Percentiles rank a stretch among this genome's conserved stretches.
phyloP scores from a whole-genome alignment of 257 asterid species.

The Parsonsia alboflavescens region DNA sequence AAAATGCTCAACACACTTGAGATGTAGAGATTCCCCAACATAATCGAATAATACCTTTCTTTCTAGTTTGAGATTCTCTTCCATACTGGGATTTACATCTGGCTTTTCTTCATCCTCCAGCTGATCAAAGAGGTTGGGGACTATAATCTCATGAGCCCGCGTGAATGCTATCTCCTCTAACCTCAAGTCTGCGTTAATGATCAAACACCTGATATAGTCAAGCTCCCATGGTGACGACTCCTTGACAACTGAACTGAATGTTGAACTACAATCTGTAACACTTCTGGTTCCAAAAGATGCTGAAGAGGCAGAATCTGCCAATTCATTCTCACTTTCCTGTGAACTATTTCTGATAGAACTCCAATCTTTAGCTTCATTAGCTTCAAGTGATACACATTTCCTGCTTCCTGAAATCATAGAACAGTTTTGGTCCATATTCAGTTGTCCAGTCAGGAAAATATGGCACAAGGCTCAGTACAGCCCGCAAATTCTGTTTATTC shows the following conservation, averaged over 20 bases:
- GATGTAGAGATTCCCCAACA: slow-evolving; percentile 57
- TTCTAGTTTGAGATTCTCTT: slow-evolving; percentile 41
- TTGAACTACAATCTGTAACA: slow-evolving; percentile 35
- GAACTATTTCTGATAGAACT: slow-evolving; percentile 38
- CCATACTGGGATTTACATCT: slow-evolving; percentile 33
- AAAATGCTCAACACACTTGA: slow-evolving; percentile 32
- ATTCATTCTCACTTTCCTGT: slow-evolving; percentile 49
- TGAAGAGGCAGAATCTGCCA: slow-evolving; percentile 80
- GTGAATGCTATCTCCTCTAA: slow-evolving; percentile 59
- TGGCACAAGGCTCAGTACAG: not conserved
- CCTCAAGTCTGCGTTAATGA: slow-evolving; percentile 37
- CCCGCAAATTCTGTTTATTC: not conserved
- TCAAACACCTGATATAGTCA: slow-evolving; percentile 45
- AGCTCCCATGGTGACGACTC: slow-evolving; percentile 62
- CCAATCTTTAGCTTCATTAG: slow-evolving; percentile 44
- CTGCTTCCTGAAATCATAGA: slow-evolving; percentile 40
- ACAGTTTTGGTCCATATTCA: not conserved
- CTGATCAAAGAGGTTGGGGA: slow-evolving; percentile 50
- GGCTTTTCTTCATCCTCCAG: slow-evolving; percentile 46
- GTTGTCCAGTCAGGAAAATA: not conserved
- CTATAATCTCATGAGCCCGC: slow-evolving; percentile 46
- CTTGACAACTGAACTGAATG: slow-evolving; percentile 27
- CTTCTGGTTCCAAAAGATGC: slow-evolving; percentile 36
- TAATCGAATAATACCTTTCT: slow-evolving; percentile 66
- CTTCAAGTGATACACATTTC: slow-evolving; percentile 33